Evolutionary conservation across 768 basidiomycete species (phyloP).

Genomic region (Chlorophyllum brunneum): DNA sequence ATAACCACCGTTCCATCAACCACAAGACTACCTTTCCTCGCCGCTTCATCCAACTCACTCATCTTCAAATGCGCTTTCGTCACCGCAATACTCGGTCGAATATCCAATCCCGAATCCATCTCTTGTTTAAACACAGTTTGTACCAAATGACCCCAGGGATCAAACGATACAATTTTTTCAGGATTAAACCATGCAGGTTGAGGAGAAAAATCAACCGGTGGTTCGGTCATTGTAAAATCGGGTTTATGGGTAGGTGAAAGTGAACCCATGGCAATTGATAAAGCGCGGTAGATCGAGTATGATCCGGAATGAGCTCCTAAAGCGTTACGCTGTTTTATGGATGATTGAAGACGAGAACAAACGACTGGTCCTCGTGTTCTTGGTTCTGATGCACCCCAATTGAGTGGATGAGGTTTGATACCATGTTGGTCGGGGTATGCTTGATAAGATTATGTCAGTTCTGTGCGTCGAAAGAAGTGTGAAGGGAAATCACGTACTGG

Average conservation of each 20-base stretch:
- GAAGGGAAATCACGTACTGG: conserved; percentile 49
- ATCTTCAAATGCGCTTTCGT: conserved; percentile 95
- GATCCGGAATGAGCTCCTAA: conserved; percentile 92
- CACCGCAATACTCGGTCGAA: conserved; percentile 89
- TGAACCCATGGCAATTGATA: conserved; percentile 87
- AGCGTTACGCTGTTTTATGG: conserved; percentile 89
- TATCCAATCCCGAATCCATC: conserved; percentile 70
- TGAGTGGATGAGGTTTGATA: conserved; percentile 72
- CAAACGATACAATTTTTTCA: conserved; percentile 84
- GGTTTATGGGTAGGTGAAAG: conserved; percentile 78
- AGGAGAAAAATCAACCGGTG: conserved; percentile 75
- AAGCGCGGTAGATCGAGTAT: conserved; percentile 92
- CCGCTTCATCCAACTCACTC: conserved; percentile 84
- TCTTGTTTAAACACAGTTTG: conserved; percentile 65
- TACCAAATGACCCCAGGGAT: conserved; percentile 90
- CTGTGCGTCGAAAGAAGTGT: not conserved
- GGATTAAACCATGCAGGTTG: conserved; percentile 76
- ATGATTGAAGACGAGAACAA: conserved; percentile 77
- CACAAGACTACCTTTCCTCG: conserved; percentile 62
- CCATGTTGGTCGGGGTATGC: conserved; percentile 93
- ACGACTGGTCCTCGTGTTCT: conserved; percentile 79
- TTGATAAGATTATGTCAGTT: conserved; percentile 22
- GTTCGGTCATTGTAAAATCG: conserved; percentile 79
- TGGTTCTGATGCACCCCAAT: conserved; percentile 75
- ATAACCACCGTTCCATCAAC: conserved; percentile 85